Evolutionary conservation across 345 rosid species (phyloP).

Genomic region (Erodium maritimum): DNA sequence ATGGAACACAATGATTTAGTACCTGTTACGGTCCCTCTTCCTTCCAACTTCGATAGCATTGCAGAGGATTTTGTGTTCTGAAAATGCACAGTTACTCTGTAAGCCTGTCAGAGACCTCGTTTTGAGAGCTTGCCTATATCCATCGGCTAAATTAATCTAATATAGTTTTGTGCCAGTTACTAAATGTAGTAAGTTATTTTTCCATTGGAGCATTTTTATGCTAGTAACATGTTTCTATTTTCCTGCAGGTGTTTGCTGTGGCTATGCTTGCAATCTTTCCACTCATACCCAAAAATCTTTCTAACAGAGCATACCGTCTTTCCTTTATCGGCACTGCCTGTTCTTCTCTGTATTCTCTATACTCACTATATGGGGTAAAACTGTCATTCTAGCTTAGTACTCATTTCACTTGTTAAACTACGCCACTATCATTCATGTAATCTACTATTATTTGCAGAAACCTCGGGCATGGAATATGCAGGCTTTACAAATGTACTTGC

Average conservation of each 20-base stretch:
- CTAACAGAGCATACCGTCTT: conserved; percentile 76
- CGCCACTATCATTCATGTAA: conserved; percentile 10
- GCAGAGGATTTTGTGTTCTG: too few relatives aligned
- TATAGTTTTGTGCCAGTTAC: background rate
- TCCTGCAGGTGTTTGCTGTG: conserved; percentile 69
- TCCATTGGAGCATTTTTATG: background rate
- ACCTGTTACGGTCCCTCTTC: background rate
- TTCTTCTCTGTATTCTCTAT: conserved; percentile 71
- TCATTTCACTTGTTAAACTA: conserved; percentile 8
- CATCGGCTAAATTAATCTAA: too few relatives aligned
- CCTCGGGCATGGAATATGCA: conserved; percentile 90
- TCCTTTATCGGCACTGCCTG: conserved; percentile 91
- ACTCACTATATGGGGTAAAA: conserved; percentile 77
- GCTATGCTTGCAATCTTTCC: conserved; percentile 86
- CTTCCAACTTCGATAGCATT: background rate
- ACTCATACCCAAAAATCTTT: conserved; percentile 54
- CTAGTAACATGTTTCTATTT: conserved; percentile 7
- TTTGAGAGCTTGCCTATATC: too few relatives aligned
- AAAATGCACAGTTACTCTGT: background rate
- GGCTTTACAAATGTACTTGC: conserved; percentile 74
- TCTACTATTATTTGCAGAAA: conserved; percentile 31
- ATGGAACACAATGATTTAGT: background rate
- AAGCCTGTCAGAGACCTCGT: background rate
- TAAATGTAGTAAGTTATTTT: background rate
- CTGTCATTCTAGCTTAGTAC: conserved; percentile 4